Percentiles rank a stretch among this genome's conserved stretches.
Conservation (phyloP, 306 rosid genomes). For the Quercus parvula region DNA sequence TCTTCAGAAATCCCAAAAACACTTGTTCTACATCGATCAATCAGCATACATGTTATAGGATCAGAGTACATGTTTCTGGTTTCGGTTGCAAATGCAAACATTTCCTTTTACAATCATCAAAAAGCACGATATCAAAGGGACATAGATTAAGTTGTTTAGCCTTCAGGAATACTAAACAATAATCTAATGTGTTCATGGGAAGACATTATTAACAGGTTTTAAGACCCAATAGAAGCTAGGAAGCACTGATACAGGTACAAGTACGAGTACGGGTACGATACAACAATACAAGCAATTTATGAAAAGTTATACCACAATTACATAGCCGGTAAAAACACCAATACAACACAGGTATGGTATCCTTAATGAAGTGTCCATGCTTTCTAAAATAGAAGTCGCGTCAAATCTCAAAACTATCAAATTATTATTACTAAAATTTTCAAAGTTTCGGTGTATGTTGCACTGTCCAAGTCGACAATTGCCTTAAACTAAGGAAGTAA, state of each 20-base stretch:
- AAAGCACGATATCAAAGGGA: background rate
- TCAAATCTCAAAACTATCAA: background rate
- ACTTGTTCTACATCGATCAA: no score
- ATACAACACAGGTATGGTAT: no score
- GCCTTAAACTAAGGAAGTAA: constrained; percentile 8
- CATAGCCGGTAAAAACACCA: no score
- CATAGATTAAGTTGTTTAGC: background rate
- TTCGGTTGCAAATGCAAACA: background rate
- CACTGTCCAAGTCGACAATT: background rate
- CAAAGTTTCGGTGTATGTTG: background rate
- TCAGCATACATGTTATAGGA: no score
- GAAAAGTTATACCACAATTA: no score
- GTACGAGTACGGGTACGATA: no score
- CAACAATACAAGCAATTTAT: no score
- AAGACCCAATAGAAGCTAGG: no score
- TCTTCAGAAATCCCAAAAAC: background rate
- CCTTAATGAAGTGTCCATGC: no score
- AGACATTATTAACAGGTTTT: background rate
- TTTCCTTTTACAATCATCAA: background rate
- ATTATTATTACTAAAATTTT: background rate
- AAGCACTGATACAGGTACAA: no score
- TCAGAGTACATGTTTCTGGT: background rate
- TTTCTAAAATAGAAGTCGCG: background rate
- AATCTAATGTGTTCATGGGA: background rate
- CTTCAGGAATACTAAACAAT: background rate